Base-by-base conservation (phyloP, 768 basidiomycete genomes). In the Suillus alpinus region DNA sequence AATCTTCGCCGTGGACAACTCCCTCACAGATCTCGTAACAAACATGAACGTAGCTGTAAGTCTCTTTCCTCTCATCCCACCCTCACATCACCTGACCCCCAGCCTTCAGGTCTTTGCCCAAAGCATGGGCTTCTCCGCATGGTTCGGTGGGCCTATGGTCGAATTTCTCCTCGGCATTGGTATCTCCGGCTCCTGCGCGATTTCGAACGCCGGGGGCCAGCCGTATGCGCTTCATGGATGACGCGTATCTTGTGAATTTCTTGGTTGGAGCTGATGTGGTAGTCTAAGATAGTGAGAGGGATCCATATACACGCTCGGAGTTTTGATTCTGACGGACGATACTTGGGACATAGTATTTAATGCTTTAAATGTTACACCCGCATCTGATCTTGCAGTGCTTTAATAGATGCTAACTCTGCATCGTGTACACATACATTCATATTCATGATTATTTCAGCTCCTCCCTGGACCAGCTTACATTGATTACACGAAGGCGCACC, bases 1-100 rank as follows among this genome's bases (percentile, higher is more conserved):
- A 1, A 90, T 99, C 60, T 98, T 98, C 64, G 96, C 96, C 1
- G 82, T 98, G 31, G 95, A 97, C 32, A 98, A 98, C 73, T 95
- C 94, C 13, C 82, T 97, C 6, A 95, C 95, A 0, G 96, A 99
- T 75, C 83, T 98, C 23, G 95, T 98, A 6, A 95, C 96, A 26
- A 97, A 98, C 75, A 91, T 93, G 78, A 94, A 91, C 57, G 92
- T 98, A 7, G 96, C 95, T 20, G 91, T 86, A 76, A 59, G 85
- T 79, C 13, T 23, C 41, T 50, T 13, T n/a, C 6, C 23, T 26
- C 29, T 36, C 5, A n/a, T 2, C 43, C 13, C 37, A n/a, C 26
- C 1, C 51, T 10, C 26, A 4, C 44, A 18, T 29, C 46, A 9
- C 10, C 32, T 50, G 58, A 32, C 16, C 32, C 49, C 26, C n/a